Evolutionary conservation across 768 basidiomycete genomes (phyloP), one percentile per base, ranked within the genome.

Genomic region (Clathrus columnatus): DNA sequence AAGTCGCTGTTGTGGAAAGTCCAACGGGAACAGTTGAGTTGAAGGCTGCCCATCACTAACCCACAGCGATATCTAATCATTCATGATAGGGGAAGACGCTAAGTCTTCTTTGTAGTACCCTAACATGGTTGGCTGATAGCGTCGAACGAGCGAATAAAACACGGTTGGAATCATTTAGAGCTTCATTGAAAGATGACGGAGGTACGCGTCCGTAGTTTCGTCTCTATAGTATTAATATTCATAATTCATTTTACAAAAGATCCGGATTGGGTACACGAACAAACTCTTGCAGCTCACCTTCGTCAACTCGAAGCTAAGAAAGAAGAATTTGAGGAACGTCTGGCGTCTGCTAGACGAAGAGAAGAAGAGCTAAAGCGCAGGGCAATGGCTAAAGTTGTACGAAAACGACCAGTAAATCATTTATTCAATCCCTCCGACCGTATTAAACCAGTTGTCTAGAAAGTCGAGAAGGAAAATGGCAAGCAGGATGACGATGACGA

Each of bases 1-100:
- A 82, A 60, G 79, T 96, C 17, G 80, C 91, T 1, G 85, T 97
- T 48, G 77, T 94, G 27, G 91, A 93, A 68, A 89, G 86, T 61
- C 91, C 91, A 0, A 93, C 91, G 0, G 91, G 91, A 62, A 93
- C 91, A 23, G 91, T 90, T n/a, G 30, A 11, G 21, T 21, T 48
- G n/a, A n/a, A n/a, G n/a, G n/a, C n/a, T n/a, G n/a, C n/a, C n/a
- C n/a, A n/a, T n/a, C n/a, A n/a, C n/a, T n/a, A n/a, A n/a, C n/a
- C n/a, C n/a, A n/a, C n/a, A n/a, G n/a, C n/a, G n/a, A 4, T 7
- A 36, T 21, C 7, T n/a, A 4, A 29, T 36, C 23, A 50, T 47
- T 47, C 26, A 10, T 26, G 26, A 42, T 63, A 93, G 91, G 91
- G 91, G 24, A 95, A 95, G 68, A 92, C 91, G 0, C 69, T 92